A percentile compares a stretch with the other conserved stretches of the same genome.
phyloP scores from a whole-genome alignment of 2,329 filamentous ascomycete species.

The Colletotrichum liriopes region DNA sequence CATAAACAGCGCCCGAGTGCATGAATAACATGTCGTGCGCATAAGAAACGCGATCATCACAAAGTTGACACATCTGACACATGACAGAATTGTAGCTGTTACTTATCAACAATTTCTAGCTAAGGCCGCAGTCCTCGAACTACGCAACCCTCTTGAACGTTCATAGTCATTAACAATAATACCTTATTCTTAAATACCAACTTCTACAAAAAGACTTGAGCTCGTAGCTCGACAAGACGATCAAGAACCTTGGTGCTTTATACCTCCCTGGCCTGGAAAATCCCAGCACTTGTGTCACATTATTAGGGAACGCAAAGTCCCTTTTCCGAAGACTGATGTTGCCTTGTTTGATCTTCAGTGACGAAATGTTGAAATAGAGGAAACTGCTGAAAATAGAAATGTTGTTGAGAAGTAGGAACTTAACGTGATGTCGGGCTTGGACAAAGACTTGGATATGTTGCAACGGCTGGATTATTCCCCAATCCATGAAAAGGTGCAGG shows the following conservation, averaged over 20 bases:
- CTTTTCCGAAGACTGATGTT: background rate
- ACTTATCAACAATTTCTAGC: background rate
- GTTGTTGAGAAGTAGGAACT: background rate
- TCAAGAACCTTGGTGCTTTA: background rate
- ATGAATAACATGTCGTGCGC: too few species aligned
- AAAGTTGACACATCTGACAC: background rate
- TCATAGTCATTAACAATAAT: background rate
- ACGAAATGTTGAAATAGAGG: background rate
- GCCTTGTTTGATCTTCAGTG: too few species aligned
- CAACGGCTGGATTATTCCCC: background rate
- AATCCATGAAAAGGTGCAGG: background rate
- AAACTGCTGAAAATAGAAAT: background rate
- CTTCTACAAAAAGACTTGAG: background rate
- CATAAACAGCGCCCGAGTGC: background rate
- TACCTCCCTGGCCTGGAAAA: background rate
- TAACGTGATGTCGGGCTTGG: background rate
- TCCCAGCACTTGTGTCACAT: background rate
- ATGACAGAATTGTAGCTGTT: background rate
- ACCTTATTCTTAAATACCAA: background rate
- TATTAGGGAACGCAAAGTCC: background rate
- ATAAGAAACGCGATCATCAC: background rate
- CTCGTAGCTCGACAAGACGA: background rate
- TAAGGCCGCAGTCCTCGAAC: background rate
- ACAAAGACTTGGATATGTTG: background rate
- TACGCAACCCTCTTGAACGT: background rate